A percentile compares a stretch with the other conserved stretches of the same genome.
Evolutionary conservation across 768 basidiomycete species (phyloP).

Genomic region (Lactarius trivialis): DNA sequence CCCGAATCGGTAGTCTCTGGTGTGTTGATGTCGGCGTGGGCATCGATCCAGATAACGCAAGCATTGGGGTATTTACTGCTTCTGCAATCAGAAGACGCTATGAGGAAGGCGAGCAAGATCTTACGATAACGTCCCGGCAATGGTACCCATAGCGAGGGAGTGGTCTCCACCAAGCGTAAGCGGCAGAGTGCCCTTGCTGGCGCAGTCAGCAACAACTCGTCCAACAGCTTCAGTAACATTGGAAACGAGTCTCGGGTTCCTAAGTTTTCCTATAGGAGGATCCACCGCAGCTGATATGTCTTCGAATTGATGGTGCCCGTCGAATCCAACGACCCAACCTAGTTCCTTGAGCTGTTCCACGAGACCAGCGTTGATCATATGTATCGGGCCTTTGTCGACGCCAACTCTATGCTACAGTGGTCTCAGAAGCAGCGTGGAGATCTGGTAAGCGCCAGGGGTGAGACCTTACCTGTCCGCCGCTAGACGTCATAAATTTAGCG

Average conservation of each 20-base stretch:
- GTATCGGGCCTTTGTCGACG: conserved; percentile 84
- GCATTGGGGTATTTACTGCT: conserved; percentile 65
- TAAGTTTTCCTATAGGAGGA: conserved; percentile 81
- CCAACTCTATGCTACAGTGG: conserved; percentile 58
- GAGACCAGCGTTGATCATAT: conserved; percentile 83
- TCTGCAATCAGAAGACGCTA: not conserved
- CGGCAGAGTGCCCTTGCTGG: conserved; percentile 72
- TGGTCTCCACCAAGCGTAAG: conserved; percentile 96
- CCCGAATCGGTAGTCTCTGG: conserved; percentile 71
- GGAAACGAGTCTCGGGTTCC: conserved; percentile 85
- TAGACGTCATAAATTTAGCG: conserved; percentile 27
- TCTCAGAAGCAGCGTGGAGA: conserved; percentile 12
- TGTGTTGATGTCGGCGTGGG: conserved; percentile 97
- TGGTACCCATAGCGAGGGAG: conserved; percentile 92
- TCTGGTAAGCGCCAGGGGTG: conserved; percentile 19
- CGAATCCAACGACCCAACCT: conserved; percentile 86
- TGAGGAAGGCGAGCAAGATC: conserved; percentile 22
- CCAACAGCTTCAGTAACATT: conserved; percentile 76
- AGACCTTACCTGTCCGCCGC: conserved; percentile 57
- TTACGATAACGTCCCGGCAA: conserved; percentile 80
- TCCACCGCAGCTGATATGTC: conserved; percentile 57
- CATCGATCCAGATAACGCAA: conserved; percentile 94
- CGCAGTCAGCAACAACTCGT: conserved; percentile 67
- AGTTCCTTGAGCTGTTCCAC: conserved; percentile 65
- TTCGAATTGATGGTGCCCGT: conserved; percentile 87